Percentiles rank a stretch among this genome's conserved stretches.
Conservation (phyloP, 106 monocot species). For the Dendrobium officinale region DNA sequence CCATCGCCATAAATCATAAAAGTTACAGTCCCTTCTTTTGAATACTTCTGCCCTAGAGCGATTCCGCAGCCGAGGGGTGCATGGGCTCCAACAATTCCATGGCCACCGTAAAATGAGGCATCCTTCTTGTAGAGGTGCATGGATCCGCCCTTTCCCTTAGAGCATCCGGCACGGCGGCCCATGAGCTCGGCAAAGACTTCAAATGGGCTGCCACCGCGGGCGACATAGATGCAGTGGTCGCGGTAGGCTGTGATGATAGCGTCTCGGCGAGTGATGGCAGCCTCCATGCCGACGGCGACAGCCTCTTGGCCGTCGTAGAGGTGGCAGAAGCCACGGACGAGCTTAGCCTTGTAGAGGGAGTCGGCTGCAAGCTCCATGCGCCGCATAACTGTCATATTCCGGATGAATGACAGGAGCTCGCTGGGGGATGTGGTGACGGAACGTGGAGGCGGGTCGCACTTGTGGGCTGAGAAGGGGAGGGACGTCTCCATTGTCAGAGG, state of each 20-base stretch:
- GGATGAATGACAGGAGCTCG: slow-evolving; percentile 71
- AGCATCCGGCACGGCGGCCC: slow-evolving; percentile 54
- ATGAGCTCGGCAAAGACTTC: slow-evolving; percentile 68
- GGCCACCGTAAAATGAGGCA: slow-evolving; percentile 58
- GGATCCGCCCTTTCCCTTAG: slow-evolving; percentile 80
- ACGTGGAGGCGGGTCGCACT: slow-evolving; percentile 28
- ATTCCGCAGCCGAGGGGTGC: slow-evolving; percentile 72
- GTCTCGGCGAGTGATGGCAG: slow-evolving; percentile 60
- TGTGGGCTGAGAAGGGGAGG: slow-evolving; percentile 46
- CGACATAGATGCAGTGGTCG: slow-evolving; percentile 70
- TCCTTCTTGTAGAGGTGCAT: slow-evolving; percentile 91
- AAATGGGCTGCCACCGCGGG: slow-evolving; percentile 56
- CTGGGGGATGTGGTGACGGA: slow-evolving; percentile 33
- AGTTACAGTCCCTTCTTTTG: slow-evolving; percentile 58
- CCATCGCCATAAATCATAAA: slow-evolving; percentile 53
- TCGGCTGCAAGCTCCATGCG: slow-evolving; percentile 88
- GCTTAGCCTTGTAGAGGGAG: slow-evolving; percentile 87
- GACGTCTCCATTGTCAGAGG: slow-evolving; percentile 38
- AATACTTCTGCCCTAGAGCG: slow-evolving; percentile 74
- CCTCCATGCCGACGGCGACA: slow-evolving; percentile 75
- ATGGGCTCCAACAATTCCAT: slow-evolving; percentile 80
- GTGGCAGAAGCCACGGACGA: slow-evolving; percentile 35
- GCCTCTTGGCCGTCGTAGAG: slow-evolving; percentile 92
- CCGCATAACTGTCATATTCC: slow-evolving; percentile 65
- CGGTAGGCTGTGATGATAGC: slow-evolving; percentile 79